phyloP scores from a whole-genome alignment of 768 basidiomycete genomes.

The Multifurca ochricompacta region DNA sequence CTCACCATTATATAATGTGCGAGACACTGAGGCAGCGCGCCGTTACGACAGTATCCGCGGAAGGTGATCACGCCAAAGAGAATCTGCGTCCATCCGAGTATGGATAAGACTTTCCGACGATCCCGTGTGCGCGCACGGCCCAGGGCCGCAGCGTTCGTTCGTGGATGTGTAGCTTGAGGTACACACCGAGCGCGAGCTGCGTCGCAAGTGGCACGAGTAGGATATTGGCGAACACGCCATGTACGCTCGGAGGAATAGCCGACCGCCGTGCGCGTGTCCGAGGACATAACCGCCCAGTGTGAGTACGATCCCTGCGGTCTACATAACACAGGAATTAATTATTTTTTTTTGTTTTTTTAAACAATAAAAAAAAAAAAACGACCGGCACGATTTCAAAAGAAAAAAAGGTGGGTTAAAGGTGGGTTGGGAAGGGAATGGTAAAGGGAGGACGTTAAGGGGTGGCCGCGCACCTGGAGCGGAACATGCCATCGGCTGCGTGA shows the following conservation, averaged over 20 bases:
- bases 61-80: conserved; percentile 74
- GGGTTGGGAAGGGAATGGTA: too few relatives aligned
- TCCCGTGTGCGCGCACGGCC: conserved; percentile 60
- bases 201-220: conserved; percentile 53
- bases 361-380: neutral
- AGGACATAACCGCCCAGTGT: conserved; percentile 70
- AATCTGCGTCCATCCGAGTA: conserved; percentile 86
- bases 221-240: conserved; percentile 62
- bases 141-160: conserved; percentile 67
- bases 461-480: conserved; percentile 71
- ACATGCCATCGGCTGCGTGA: conserved; percentile 86
- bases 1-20: conserved; percentile 78
- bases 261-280: conserved; percentile 81
- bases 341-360: conserved; percentile 28
- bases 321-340: too few relatives aligned
- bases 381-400: neutral
- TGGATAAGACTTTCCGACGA: conserved; percentile 76
- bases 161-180: conserved; percentile 87
- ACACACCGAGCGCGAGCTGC: conserved; percentile 72
- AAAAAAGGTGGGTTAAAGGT: neutral
- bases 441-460: neutral
- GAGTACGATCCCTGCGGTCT: conserved; percentile 59
- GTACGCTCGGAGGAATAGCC: conserved; percentile 67
- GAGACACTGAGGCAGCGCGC: conserved; percentile 73
- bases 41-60: conserved; percentile 74